Evolutionary conservation across 164 flowering plant species (phyloP).

Genomic region (Dillenia turbinata): DNA sequence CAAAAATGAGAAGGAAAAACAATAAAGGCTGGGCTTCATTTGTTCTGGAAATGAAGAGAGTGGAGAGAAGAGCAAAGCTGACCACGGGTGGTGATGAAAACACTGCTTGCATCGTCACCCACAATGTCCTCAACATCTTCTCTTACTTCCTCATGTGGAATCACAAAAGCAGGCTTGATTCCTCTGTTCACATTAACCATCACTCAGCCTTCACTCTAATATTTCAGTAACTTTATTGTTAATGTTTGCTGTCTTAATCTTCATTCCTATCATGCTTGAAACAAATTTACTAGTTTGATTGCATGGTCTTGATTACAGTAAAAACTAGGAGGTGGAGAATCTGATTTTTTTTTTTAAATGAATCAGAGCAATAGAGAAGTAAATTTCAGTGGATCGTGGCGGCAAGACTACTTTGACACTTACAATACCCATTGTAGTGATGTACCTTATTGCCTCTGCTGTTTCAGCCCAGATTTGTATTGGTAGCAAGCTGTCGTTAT

Average conservation of each 20-base stretch:
- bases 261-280: too few relatives aligned
- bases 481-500: slow-evolving; percentile 80
- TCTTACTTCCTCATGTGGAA: slow-evolving; percentile 83
- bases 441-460: slow-evolving; percentile 52
- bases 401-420: background rate
- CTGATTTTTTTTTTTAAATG: too few relatives aligned
- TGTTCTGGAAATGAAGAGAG: background rate
- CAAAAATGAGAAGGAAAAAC: slow-evolving; percentile 1
- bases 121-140: slow-evolving; percentile 69
- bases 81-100: slow-evolving; percentile 88
- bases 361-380: too few relatives aligned
- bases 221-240: too few relatives aligned
- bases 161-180: slow-evolving; percentile 68
- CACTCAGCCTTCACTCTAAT: too few relatives aligned
- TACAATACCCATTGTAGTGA: background rate
- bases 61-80: slow-evolving; percentile 39
- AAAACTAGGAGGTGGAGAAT: too few relatives aligned
- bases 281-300: too few relatives aligned
- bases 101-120: slow-evolving; percentile 69
- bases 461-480: slow-evolving; percentile 67
- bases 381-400: background rate
- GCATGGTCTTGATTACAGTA: too few relatives aligned
- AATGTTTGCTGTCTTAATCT: too few relatives aligned
- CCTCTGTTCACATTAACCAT: slow-evolving; percentile 39
- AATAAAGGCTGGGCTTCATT: background rate